phyloP scores from a whole-genome alignment of 495 filamentous ascomycete species.

The Lophiostoma macrostomum region DNA sequence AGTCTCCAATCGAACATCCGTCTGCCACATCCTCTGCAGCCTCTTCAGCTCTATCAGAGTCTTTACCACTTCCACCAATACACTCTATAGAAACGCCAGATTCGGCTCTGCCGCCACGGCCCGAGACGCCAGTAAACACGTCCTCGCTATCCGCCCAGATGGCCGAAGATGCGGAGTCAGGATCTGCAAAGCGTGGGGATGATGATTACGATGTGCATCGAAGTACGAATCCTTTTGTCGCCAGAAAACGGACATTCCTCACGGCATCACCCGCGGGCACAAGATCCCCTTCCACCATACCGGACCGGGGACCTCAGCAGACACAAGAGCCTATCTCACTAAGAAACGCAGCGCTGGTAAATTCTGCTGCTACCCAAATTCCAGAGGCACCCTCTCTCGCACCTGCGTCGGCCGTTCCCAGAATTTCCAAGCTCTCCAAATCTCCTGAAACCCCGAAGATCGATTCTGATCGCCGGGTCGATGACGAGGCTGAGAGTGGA shows the following conservation, averaged over 20 bases:
- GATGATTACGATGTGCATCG: background rate
- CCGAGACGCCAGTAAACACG: background rate
- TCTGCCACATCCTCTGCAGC: background rate
- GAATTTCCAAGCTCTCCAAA: too few species aligned
- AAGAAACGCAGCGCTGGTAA: background rate
- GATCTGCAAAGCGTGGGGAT: background rate
- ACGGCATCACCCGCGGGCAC: slow-evolving; percentile 1
- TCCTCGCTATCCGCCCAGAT: background rate
- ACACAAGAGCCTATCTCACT: slow-evolving; percentile 13
- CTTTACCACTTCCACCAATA: background rate
- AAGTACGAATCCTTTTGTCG: background rate
- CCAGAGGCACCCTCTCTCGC: background rate
- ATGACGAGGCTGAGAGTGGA: too few species aligned
- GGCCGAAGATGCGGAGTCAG: background rate
- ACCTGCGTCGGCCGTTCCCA: background rate
- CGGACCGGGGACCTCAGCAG: slow-evolving; percentile 9
- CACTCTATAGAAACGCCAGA: slow-evolving; percentile 10
- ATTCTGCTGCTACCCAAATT: background rate
- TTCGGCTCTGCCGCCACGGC: background rate
- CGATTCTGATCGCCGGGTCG: too few species aligned
- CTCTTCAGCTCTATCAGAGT: background rate
- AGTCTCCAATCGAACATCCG: too few species aligned
- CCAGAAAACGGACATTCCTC: background rate
- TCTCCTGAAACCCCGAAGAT: too few species aligned
- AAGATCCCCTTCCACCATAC: slow-evolving; percentile 23